Evolutionary conservation across 139 green algal genomes (phyloP), one percentile per base, ranked within the genome.

Genomic region (Mychonastes homosphaera): DNA sequence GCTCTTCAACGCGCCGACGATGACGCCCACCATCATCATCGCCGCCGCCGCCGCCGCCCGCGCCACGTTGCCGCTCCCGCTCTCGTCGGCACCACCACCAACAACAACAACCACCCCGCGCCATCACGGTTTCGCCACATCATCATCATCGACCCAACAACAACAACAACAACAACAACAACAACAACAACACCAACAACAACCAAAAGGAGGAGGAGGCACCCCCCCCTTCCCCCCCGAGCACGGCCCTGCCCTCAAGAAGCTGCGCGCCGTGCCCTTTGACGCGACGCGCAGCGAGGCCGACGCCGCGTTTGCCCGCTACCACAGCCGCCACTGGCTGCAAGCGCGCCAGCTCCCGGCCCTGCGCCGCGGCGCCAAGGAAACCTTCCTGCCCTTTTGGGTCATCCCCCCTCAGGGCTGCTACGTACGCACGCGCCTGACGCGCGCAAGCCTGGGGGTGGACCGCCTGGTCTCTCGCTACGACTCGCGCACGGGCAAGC

Each of bases 301-400:
- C 19, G 41, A 48, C 41, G 47, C 26, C 6, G 47, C 26, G 16
- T 55, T 33, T 15, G 34, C 19, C 6, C 23, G 24, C 10, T 55
- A 38, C 26, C 47, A 35, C 47, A 18, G 10, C 26, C 9, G 7
- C 10, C 47, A 39, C 27, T 55, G 47, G 47, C 27, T 55, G 6
- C 27, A 55, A 33, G 34, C 33, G 16, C 6, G 13, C 12, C 6
- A 16, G 24, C 9, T 55, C 6, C 26, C 27, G 8, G 16, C 23
- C 6, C 19, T 13, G 27, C 6, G 9, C 16, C 6, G 24, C 9
- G 47, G 16, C 47, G 47, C 6, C 5, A 55, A 39, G 12, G 47
- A 53, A 26, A 35, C 16, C 47, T 55, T 24, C 47, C 47, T 55
- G 47, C 47, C 47, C 6, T 55, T 55, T 26, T 55, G 47, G 47